These are phyloP conservation scores for Lentinula sp. DNA, from an alignment of 768 basidiomycete genomes.

Conservation along the genomic window DNA sequence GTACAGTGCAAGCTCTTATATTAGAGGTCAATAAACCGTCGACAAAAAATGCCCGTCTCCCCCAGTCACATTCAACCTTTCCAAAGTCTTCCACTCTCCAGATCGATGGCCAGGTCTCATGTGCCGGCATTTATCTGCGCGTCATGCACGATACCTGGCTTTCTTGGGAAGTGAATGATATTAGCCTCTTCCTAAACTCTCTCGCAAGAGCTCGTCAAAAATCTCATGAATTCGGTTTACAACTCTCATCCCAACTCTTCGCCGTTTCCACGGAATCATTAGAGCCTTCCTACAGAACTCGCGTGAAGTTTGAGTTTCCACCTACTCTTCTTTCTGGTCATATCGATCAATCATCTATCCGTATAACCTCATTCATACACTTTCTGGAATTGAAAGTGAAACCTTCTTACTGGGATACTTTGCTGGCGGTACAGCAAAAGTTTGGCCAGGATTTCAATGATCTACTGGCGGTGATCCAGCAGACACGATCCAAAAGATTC, in stretches of 20 bases:
- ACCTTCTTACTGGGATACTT: constrained; percentile 77
- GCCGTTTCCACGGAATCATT: constrained; percentile 46
- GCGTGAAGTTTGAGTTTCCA: constrained; percentile 63
- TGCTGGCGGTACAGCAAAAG: constrained; percentile 80
- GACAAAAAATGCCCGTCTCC: constrained; percentile 18
- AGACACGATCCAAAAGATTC: constrained; percentile 37
- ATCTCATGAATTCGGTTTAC: constrained; percentile 53
- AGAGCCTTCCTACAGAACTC: constrained; percentile 33
- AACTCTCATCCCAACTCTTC: constrained; percentile 55
- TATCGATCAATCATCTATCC: constrained; percentile 42
- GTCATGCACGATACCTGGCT: constrained; percentile 89
- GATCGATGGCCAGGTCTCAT: constrained; percentile 45
- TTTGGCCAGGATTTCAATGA: constrained; percentile 89
- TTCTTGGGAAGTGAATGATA: constrained; percentile 60
- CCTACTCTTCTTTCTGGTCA: constrained; percentile 57
- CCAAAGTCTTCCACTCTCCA: constrained; percentile 30
- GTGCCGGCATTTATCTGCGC: constrained; percentile 60
- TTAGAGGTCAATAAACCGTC: constrained; percentile 51
- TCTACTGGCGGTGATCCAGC: constrained; percentile 57
- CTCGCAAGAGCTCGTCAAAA: constrained; percentile 25
- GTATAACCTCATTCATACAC: constrained; percentile 57
- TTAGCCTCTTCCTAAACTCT: constrained; percentile 40
- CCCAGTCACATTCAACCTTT: constrained; percentile 15
- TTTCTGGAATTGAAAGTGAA: constrained; percentile 70
- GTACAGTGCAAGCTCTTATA: constrained; percentile 56